Base-by-base conservation (phyloP, 192 early-diverging fungal species). In the Phlyctochytrium planicorne region DNA sequence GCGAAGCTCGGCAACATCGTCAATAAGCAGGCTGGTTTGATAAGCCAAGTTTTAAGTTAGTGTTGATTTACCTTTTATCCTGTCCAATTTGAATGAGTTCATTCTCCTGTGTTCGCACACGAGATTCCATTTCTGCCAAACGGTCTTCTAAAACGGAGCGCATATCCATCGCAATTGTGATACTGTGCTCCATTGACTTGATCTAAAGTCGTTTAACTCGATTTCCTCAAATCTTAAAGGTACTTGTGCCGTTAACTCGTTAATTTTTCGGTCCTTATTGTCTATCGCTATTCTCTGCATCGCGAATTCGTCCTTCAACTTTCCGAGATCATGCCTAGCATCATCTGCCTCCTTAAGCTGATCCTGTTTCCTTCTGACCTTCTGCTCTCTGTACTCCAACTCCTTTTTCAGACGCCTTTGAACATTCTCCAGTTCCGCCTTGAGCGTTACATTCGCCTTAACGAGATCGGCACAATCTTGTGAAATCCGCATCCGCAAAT, bases 211-310 rank as follows among this genome's bases (percentile, higher is more conserved):
- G 25, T 2, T 30, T 3, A 70, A 30, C 23, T 60, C 23, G 30
- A 20, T 60, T n/a, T 32, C 25, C 20, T 25, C 47, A n/a, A 1
- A 59, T 32, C 30, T 53, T 57, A 14, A 66, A 53, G 57, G 20
- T 34, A 78, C 77, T 65, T 78, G 68, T 10, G 67, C 47, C 2
- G 34, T 40, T 4, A 79, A 31, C 33, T 79, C 78, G n/a, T 53
- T 52, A 23, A 74, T 57, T 60, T 67, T 74, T 30, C 67, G 30
- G 35, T 82, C 77, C 59, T 75, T 77, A 27, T 66, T 72, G 40
- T 82, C 77, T 0, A 60, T 24, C 2, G 75, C 27, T 27, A 82
- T 82, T 30, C 70, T 76, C 10, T 64, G 36, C 77, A 82, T 79
- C 1, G 69, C 35, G 24, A 74, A 60, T 25, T 82, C 75, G 53